Evolutionary conservation across 768 basidiomycete species (phyloP), one percentile per base, ranked within the genome.

Genomic region (Serendipita sp.): DNA sequence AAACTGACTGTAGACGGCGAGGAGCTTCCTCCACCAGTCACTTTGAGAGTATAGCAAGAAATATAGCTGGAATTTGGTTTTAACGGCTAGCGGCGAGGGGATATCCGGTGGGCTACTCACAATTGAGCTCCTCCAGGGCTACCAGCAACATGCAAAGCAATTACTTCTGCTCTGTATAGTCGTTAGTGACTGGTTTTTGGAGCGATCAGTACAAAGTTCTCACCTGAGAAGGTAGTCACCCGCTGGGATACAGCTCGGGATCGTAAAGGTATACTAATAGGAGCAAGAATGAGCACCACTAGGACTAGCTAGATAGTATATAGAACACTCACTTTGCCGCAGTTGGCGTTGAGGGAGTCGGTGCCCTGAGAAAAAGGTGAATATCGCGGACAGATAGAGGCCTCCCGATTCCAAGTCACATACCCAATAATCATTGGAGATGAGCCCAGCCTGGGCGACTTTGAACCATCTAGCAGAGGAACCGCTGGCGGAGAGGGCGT

Each of bases 171-270:
- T n/a, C n/a, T n/a, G n/a, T n/a, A n/a, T n/a, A n/a, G n/a, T n/a
- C n/a, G n/a, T n/a, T n/a, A n/a, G n/a, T 11, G 42, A 42, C 20
- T 20, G 7, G 60, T 24, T 16, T 4, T 24, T 22, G 28, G 24
- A 67, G 74, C 62, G 45, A 77, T 77, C 77, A 65, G 76, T 77
- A n/a, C n/a, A n/a, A 56, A 77, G 76, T 67, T 79, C 78, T 28
- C 77, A 75, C 56, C 76, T 79, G 66, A 83, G 76, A 31, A 78
- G 71, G 66, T 78, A 79, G 66, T 78, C 70, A 9, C 78, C 78
- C 42, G 76, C 72, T 2, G 74, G 73, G 64, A 79, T 74, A 61
- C 70, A 71, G 1, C 53, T 58, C n/a, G 78, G 78, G 31, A 78
- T 72, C 42, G 72, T 78, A 74, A 81, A 78, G 2, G 76, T 78